Evolutionary conservation across 768 basidiomycete genomes (phyloP).

Genomic region (Termitomyces sp.): DNA sequence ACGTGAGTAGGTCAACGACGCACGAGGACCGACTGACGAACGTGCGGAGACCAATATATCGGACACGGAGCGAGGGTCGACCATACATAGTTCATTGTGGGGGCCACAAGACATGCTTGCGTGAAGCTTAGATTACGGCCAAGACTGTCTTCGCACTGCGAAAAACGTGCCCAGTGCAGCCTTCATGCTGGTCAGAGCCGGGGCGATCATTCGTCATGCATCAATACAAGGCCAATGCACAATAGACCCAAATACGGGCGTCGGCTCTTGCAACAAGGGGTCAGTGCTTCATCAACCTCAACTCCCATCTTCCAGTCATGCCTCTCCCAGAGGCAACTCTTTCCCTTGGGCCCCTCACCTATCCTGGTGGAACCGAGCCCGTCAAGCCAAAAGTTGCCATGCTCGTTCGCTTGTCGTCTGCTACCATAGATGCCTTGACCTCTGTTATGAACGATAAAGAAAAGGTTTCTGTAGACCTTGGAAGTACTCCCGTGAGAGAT

Average conservation of each 20-base stretch:
- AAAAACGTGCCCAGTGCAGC: background rate
- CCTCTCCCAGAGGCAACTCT: constrained; percentile 59
- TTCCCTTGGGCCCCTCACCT: constrained; percentile 52
- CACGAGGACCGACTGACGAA: constrained; percentile 11
- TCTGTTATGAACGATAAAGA: constrained; percentile 29
- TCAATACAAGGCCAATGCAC: constrained; percentile 3
- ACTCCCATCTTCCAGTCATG: constrained; percentile 35
- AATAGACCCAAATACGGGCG: constrained; percentile 13
- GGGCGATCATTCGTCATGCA: background rate
- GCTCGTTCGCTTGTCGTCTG: constrained; percentile 69
- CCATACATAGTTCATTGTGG: background rate
- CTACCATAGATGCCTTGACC: constrained; percentile 66
- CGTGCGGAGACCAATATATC: constrained; percentile 5
- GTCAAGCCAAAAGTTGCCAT: constrained; percentile 68
- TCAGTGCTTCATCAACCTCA: background rate
- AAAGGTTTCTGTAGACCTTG: constrained; percentile 57
- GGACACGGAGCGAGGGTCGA: background rate
- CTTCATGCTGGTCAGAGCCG: background rate
- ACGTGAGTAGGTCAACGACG: constrained; percentile 1
- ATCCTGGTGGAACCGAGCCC: constrained; percentile 48
- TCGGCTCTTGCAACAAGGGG: background rate
- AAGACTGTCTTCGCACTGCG: background rate
- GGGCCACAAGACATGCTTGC: background rate
- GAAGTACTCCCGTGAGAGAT: constrained; percentile 46
- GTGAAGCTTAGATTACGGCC: background rate